Percentiles rank a stretch among this genome's conserved stretches.
Evolutionary conservation across 2,329 filamentous ascomycete genomes (phyloP).

Genomic region (Calcarisporium arbuscula): DNA sequence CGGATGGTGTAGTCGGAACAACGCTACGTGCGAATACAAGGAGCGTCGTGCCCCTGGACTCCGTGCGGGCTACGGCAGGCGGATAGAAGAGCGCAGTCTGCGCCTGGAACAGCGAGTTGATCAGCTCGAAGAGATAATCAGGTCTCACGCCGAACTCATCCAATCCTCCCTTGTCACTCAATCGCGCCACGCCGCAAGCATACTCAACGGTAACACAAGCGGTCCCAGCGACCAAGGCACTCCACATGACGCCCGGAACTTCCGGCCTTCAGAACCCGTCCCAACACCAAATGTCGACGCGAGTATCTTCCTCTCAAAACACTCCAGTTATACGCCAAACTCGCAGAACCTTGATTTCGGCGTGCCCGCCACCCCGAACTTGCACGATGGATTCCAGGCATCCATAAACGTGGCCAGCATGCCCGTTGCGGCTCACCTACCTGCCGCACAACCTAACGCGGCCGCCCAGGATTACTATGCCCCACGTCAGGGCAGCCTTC

Average conservation of each 20-base stretch:
- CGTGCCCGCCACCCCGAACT: constrained; percentile 38
- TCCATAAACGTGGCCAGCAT: constrained; percentile 37
- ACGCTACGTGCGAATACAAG: constrained; percentile 59
- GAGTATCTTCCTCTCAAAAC: constrained; percentile 55
- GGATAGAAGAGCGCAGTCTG: constrained; percentile 58
- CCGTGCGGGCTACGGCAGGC: constrained; percentile 63
- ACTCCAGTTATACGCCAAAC: constrained; percentile 39
- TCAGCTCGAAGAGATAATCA: constrained; percentile 59
- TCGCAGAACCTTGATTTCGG: constrained; percentile 45
- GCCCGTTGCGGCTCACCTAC: constrained; percentile 27
- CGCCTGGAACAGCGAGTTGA: constrained; percentile 36
- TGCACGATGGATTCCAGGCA: constrained; percentile 43
- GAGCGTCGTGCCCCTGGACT: constrained; percentile 62
- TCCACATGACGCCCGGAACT: constrained; percentile 40
- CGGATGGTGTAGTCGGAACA: constrained; percentile 61
- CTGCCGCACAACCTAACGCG: constrained; percentile 30
- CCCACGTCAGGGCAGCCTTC: constrained; percentile 37
- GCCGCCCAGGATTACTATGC: constrained; percentile 45
- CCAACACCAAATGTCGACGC: constrained; percentile 52
- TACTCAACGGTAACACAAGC: constrained; percentile 44
- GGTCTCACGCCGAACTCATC: constrained; percentile 60
- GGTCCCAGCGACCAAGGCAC: constrained; percentile 51
- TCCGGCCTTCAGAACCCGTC: constrained; percentile 43
- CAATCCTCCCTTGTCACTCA: constrained; percentile 41
- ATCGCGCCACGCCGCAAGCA: constrained; percentile 25